Evolutionary conservation across 345 rosid species (phyloP).

Genomic region (Noccaea caerulescens): DNA sequence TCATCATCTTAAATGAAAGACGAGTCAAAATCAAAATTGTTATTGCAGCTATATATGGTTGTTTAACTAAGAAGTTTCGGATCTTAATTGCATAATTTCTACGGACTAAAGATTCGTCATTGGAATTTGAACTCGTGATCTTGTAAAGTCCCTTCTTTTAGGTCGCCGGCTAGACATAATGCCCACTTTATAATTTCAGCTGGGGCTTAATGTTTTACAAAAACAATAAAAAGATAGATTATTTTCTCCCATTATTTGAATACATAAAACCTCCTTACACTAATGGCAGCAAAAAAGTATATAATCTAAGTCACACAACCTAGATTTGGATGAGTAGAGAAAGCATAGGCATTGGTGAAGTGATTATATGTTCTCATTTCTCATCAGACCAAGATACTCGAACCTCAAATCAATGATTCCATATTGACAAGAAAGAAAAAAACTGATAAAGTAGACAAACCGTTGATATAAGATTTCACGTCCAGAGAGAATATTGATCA

Average conservation of each 20-base stretch:
- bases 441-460: slow-evolving; percentile 25
- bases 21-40: background rate
- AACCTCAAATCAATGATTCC: slow-evolving; percentile 1
- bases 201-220: background rate
- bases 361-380: slow-evolving; percentile 9
- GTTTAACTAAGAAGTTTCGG: background rate
- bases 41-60: too few relatives aligned
- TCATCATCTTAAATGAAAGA: background rate
- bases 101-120: too few relatives aligned
- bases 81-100: background rate
- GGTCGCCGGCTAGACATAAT: background rate
- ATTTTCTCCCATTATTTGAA: too few relatives aligned
- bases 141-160: background rate
- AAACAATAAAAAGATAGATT: background rate
- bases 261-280: background rate
- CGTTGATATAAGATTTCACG: slow-evolving; percentile 29
- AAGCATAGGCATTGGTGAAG: background rate
- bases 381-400: slow-evolving; percentile 1
- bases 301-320: background rate
- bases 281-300: background rate
- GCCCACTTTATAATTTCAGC: background rate
- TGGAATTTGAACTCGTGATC: background rate
- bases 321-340: slow-evolving; percentile 15
- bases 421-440: background rate
- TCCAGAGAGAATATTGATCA: slow-evolving; percentile 25